Conservation (phyloP, 2,329 filamentous ascomycete species). For the Diaporthe sp. region DNA sequence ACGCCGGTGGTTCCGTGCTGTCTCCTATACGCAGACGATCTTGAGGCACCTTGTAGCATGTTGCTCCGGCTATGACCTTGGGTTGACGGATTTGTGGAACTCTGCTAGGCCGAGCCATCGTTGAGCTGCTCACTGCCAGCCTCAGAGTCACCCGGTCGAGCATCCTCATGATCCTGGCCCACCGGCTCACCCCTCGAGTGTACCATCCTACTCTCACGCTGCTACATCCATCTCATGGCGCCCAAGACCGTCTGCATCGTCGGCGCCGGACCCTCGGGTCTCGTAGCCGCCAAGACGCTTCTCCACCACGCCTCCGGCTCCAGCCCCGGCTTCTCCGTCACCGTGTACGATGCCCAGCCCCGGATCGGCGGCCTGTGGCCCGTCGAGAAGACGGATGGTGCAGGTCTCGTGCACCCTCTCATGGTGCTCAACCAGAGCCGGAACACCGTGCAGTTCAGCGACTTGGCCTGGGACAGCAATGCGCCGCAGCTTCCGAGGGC, state of each 20-base stretch:
- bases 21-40: background rate
- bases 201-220: no score
- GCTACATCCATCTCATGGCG: conserved; percentile 50
- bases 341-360: conserved; percentile 76
- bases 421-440: conserved; percentile 82
- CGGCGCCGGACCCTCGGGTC: conserved; percentile 77
- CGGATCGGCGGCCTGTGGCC: conserved; percentile 87
- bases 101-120: background rate
- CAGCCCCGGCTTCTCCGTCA: conserved; percentile 70
- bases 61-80: background rate
- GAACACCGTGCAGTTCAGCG: conserved; percentile 81
- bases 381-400: conserved; percentile 60
- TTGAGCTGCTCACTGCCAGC: background rate
- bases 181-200: background rate
- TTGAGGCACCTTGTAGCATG: background rate
- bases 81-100: background rate
- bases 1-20: background rate
- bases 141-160: background rate
- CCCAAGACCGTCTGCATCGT: conserved; percentile 67
- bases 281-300: conserved; percentile 81
- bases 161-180: background rate
- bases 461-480: conserved; percentile 76
- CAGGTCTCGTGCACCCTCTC: conserved; percentile 72
- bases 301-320: conserved; percentile 67
- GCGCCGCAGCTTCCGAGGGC: conserved; percentile 79